Percentiles rank a stretch among this genome's conserved stretches.
Conservation (phyloP, 2,329 filamentous ascomycete species). For the Hymenoscyphus albidus region DNA sequence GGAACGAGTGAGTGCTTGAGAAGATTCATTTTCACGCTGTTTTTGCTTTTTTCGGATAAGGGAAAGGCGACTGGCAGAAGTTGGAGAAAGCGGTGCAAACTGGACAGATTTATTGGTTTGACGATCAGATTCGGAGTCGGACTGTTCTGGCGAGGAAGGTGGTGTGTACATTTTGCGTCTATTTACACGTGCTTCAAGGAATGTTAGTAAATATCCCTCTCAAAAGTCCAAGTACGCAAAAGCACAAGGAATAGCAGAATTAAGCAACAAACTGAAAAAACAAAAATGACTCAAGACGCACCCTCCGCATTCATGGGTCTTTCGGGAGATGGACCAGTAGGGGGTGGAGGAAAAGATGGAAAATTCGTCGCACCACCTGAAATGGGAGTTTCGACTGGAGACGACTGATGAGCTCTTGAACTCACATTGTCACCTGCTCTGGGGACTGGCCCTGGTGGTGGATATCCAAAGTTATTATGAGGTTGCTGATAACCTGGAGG, state of each 20-base stretch:
- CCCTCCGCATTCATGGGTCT: constrained; percentile 29
- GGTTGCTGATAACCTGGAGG: constrained; percentile 2
- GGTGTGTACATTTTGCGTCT: constrained; percentile 10
- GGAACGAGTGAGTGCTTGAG: constrained; percentile 8
- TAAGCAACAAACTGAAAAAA: background rate
- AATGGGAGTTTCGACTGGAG: constrained; percentile 9
- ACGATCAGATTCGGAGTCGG: constrained; percentile 6
- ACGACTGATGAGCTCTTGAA: constrained; percentile 25
- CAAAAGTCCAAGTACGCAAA: background rate
- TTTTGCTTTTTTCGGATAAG: constrained; percentile 17
- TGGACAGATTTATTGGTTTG: constrained; percentile 31
- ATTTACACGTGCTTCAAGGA: constrained; percentile 18
- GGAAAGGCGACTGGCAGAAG: constrained; percentile 25
- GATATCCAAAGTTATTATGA: constrained; percentile 26
- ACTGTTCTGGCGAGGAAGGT: constrained; percentile 14
- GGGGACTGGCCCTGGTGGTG: constrained; percentile 13
- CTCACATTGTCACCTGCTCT: constrained; percentile 35
- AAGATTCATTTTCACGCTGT: background rate
- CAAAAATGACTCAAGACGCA: constrained; percentile 26
- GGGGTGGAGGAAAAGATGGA: constrained; percentile 31
- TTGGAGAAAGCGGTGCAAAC: constrained; percentile 33
- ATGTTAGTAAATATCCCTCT: constrained; percentile 5
- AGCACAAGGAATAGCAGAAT: background rate
- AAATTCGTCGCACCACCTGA: constrained; percentile 11
- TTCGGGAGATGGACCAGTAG: constrained; percentile 25